Conservation (phyloP, 2,329 filamentous ascomycete genomes). For the Fusarium tuaranense region DNA sequence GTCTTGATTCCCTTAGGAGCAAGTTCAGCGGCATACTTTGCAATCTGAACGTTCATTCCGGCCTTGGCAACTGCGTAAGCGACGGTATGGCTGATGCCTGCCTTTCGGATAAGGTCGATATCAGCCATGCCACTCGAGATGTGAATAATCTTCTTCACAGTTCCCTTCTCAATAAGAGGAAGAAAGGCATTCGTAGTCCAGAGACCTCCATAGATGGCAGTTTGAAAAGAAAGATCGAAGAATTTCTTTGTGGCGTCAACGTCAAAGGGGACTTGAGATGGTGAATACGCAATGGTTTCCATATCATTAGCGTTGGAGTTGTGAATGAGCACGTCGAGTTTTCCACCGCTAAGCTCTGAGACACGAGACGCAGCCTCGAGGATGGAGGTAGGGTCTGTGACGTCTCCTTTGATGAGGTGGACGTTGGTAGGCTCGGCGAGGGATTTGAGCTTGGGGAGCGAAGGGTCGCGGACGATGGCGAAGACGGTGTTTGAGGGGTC, state of each 20-base stretch:
- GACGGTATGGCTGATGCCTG: not conserved
- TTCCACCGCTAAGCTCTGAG: not conserved
- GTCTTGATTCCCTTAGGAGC: conserved; percentile 2
- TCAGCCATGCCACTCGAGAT: not conserved
- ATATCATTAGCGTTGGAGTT: not conserved
- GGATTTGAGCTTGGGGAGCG: not conserved
- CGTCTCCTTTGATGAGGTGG: conserved; percentile 3
- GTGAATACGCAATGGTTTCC: not conserved
- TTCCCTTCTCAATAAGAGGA: not conserved
- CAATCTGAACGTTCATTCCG: not conserved
- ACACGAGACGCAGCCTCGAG: not conserved
- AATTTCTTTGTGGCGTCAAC: not conserved
- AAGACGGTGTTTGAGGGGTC: conserved; percentile 1
- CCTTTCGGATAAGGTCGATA: not conserved
- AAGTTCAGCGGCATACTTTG: not conserved
- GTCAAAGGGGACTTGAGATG: not conserved
- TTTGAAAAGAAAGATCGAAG: not conserved
- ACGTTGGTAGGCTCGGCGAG: not conserved
- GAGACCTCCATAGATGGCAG: not conserved
- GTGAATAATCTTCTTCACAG: not conserved
- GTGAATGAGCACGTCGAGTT: not conserved
- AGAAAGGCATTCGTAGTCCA: not conserved
- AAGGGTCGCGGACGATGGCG: not conserved
- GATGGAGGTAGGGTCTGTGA: not conserved
- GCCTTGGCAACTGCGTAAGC: not conserved